A percentile compares a stretch with the other conserved stretches of the same genome.
phyloP scores from a whole-genome alignment of 345 rosid species.

The Populus pruinosa region DNA sequence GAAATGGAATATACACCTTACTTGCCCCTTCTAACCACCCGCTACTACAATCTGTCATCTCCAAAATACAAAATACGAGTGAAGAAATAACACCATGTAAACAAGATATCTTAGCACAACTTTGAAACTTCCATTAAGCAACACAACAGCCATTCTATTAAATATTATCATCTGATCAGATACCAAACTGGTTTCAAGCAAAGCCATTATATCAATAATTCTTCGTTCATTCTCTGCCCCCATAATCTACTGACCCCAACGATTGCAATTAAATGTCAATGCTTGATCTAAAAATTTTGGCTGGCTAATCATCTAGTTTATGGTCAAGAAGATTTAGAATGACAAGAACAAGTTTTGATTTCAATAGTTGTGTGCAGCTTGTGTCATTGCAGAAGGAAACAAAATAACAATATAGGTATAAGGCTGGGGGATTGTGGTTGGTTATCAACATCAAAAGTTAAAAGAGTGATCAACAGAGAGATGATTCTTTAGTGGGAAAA shows the following conservation, averaged over 20 bases:
- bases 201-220: not conserved
- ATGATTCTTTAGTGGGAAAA: not conserved
- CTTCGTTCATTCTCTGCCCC: not conserved
- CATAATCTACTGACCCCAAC: not conserved
- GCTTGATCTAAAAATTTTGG: not conserved
- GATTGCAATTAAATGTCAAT: no score
- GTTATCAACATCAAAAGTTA: not conserved
- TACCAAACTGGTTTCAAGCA: not conserved
- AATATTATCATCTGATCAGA: no score
- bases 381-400: no score
- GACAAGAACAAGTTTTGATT: not conserved
- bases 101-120: no score
- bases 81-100: no score
- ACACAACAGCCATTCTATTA: no score
- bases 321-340: not conserved
- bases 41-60: conserved; percentile 72
- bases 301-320: not conserved
- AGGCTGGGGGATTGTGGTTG: not conserved
- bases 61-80: not conserved
- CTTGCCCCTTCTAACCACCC: conserved; percentile 91
- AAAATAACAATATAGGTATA: no score
- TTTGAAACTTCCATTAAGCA: no score
- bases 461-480: not conserved
- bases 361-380: not conserved
- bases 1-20: conserved; percentile 84